phyloP scores from a whole-genome alignment of 345 rosid genomes.

The Populus simonii region DNA sequence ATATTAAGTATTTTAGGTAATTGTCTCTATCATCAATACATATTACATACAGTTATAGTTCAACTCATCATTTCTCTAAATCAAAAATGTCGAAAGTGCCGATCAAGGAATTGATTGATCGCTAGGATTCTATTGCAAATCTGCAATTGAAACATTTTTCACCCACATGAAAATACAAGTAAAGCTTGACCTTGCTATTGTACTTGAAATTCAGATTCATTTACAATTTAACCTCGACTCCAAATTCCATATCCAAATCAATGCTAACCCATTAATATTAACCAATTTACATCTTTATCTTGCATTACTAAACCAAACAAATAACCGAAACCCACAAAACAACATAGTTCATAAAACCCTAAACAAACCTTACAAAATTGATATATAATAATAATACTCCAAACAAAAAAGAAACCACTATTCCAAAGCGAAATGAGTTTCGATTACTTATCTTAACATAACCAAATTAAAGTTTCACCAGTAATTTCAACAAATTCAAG shows the following conservation, averaged over 20 bases:
- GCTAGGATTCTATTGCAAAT: no score
- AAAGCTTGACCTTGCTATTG: no score
- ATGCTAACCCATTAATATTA: neutral
- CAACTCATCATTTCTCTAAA: neutral
- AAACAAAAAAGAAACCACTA: neutral
- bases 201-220: no score
- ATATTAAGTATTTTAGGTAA: no score
- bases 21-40: no score
- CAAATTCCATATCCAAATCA: neutral
- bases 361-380: constrained; percentile 4
- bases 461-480: neutral
- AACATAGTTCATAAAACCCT: neutral
- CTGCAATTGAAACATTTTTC: no score
- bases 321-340: neutral
- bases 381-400: neutral
- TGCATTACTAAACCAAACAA: neutral
- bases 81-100: neutral
- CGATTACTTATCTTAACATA: neutral
- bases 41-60: neutral
- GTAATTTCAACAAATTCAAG: constrained; percentile 28
- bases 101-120: neutral
- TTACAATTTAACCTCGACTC: neutral
- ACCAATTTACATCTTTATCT: neutral
- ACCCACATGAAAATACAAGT: no score
- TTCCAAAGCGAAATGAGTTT: neutral